Evolutionary conservation across 1,284 basidiomycete species (phyloP).

Genomic region (Austroboletus rostrupii): DNA sequence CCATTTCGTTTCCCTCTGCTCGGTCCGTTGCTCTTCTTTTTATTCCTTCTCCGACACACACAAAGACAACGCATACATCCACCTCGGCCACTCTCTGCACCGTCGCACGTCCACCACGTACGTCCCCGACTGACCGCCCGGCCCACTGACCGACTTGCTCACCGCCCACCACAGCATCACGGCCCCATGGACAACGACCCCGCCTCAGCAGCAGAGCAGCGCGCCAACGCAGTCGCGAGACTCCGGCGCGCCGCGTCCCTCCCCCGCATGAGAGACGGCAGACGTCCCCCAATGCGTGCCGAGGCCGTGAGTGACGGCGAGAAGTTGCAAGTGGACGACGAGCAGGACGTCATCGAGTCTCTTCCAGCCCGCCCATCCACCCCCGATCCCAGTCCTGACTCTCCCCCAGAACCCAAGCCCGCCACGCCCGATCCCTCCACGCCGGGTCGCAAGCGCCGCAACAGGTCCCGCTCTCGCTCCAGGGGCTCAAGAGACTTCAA

Average conservation of each 20-base stretch:
- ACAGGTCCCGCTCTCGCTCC: constrained; percentile 71
- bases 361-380: constrained; percentile 19
- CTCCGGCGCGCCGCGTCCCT: constrained; percentile 86
- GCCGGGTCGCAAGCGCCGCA: constrained; percentile 55
- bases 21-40: constrained; percentile 12
- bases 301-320: constrained; percentile 77
- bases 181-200: constrained; percentile 40
- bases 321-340: constrained; percentile 42
- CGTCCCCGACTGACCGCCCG: not conserved
- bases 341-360: constrained; percentile 24
- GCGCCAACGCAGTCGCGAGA: constrained; percentile 83
- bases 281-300: constrained; percentile 77
- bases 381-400: constrained; percentile 16
- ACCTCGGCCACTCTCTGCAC: constrained; percentile 9
- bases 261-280: constrained; percentile 82
- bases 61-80: constrained; percentile 18
- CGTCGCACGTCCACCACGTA: constrained; percentile 8
- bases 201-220: constrained; percentile 58
- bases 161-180: constrained; percentile 1
- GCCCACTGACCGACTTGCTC: not conserved
- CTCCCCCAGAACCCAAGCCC: constrained; percentile 25
- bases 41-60: not conserved
- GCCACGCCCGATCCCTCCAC: constrained; percentile 35
- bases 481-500: constrained; percentile 71
- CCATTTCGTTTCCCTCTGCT: constrained; percentile 7